Conservation (phyloP, 768 basidiomycete genomes). For the Xerocomellus dryophilus region DNA sequence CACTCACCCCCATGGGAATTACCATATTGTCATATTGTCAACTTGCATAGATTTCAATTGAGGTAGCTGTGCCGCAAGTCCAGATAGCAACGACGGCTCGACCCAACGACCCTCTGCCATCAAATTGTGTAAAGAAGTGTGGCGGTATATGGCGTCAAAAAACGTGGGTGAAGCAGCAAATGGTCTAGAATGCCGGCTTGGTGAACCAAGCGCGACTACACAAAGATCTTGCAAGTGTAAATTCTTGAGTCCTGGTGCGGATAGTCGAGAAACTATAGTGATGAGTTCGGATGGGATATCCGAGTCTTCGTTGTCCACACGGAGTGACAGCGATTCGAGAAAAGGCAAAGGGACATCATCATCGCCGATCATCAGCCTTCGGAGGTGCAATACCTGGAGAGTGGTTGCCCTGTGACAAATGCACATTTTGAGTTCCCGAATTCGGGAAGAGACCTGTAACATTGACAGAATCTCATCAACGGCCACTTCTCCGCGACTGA, state of each 20-base stretch:
- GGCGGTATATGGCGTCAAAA: constrained; percentile 2
- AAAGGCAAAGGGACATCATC: constrained; percentile 41
- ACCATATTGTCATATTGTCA: constrained; percentile 4
- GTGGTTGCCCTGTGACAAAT: constrained; percentile 44
- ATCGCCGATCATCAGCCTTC: constrained; percentile 23
- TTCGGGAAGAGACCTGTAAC: constrained; percentile 49
- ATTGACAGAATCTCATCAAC: constrained; percentile 57
- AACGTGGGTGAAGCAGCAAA: constrained; percentile 41
- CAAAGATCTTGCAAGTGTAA: constrained; percentile 47
- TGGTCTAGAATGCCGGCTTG: constrained; percentile 14
- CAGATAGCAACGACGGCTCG: constrained; percentile 12
- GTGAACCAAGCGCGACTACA: not conserved
- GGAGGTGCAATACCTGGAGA: constrained; percentile 17
- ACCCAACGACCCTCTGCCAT: constrained; percentile 29
- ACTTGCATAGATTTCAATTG: constrained; percentile 14
- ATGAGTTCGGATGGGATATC: constrained; percentile 63
- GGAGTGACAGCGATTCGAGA: constrained; percentile 47
- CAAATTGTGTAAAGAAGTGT: constrained; percentile 12
- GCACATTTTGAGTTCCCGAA: constrained; percentile 54
- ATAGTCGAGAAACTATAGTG: constrained; percentile 48
- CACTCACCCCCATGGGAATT: constrained; percentile 8
- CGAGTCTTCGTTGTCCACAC: constrained; percentile 52
- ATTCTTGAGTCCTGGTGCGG: constrained; percentile 44
- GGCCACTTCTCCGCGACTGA: constrained; percentile 55
- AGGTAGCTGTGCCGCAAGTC: constrained; percentile 13